Evolutionary conservation across 805 yeast genomes (phyloP).

Genomic region (Maudiozyma serrabonitensis): DNA sequence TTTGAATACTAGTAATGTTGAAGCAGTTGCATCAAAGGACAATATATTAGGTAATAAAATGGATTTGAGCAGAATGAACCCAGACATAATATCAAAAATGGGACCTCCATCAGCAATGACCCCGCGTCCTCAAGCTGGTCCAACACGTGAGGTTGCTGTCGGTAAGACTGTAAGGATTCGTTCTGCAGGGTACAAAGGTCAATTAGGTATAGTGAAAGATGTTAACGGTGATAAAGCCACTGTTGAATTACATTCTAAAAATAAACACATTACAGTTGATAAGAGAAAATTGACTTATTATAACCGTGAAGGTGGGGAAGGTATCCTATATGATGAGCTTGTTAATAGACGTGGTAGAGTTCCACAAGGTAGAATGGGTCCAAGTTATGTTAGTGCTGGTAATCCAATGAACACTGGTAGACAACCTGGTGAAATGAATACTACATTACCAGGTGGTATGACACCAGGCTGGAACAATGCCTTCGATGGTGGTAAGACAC

Average conservation of each 20-base stretch:
- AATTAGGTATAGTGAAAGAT: slow-evolving; percentile 86
- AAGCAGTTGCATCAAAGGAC: slow-evolving; percentile 78
- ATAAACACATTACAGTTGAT: slow-evolving; percentile 76
- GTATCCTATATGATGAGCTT: slow-evolving; percentile 72
- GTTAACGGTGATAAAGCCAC: slow-evolving; percentile 88
- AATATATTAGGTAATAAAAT: slow-evolving; percentile 39
- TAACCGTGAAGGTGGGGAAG: slow-evolving; percentile 51
- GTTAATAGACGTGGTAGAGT: slow-evolving; percentile 41
- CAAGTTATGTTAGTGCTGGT: slow-evolving; percentile 29
- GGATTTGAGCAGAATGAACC: slow-evolving; percentile 82
- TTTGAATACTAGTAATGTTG: slow-evolving; percentile 61
- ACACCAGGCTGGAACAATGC: slow-evolving; percentile 47
- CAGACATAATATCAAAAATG: slow-evolving; percentile 38
- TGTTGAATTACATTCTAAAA: slow-evolving; percentile 87
- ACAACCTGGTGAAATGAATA: slow-evolving; percentile 21
- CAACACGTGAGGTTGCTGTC: slow-evolving; percentile 74
- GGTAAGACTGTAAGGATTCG: slow-evolving; percentile 80
- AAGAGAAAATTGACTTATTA: slow-evolving; percentile 70
- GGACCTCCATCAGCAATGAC: slow-evolving; percentile 48
- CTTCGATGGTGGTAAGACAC: slow-evolving; percentile 43
- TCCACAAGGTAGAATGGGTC: slow-evolving; percentile 29
- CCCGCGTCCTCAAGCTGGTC: slow-evolving; percentile 39
- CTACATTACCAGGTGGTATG: slow-evolving; percentile 34
- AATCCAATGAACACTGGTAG: slow-evolving; percentile 28
- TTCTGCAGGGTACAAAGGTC: slow-evolving; percentile 89